Evolutionary conservation across 805 yeast species (phyloP).

Genomic region (Yamadazyma ubonensis): DNA sequence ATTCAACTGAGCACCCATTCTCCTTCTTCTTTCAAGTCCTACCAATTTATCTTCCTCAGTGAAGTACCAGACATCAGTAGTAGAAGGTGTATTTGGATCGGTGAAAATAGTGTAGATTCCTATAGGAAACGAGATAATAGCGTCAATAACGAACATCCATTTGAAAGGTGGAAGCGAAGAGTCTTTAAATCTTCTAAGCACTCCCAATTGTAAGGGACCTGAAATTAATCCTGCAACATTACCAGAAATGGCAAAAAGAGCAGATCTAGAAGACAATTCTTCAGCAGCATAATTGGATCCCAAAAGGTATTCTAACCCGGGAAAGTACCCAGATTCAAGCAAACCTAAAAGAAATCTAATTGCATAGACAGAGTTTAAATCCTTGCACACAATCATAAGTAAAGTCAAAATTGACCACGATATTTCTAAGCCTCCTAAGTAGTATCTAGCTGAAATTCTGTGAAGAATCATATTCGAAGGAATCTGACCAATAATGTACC

Average conservation of each 20-base stretch:
- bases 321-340: conserved; percentile 51
- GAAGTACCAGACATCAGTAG: conserved; percentile 35
- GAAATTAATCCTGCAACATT: conserved; percentile 28
- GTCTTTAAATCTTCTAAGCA: conserved; percentile 23
- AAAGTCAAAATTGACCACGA: conserved; percentile 32
- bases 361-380: conserved; percentile 24
- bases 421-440: conserved; percentile 35
- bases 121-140: conserved; percentile 32
- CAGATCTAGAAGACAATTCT: conserved; percentile 30
- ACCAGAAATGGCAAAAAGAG: conserved; percentile 31
- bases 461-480: conserved; percentile 44
- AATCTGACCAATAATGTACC: conserved; percentile 52
- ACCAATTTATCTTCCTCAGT: conserved; percentile 35
- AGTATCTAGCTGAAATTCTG: conserved; percentile 35
- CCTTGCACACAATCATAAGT: conserved; percentile 25
- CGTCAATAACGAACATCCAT: conserved; percentile 36
- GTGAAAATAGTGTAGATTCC: conserved; percentile 32
- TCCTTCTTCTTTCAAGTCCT: conserved; percentile 46
- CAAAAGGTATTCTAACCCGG: conserved; percentile 56
- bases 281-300: conserved; percentile 28
- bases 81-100: conserved; percentile 35
- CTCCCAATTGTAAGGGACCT: conserved; percentile 33
- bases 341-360: conserved; percentile 42
- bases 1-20: conserved; percentile 42
- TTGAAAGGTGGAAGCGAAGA: conserved; percentile 28